phyloP scores from a whole-genome alignment of 2,329 filamentous ascomycete species.

The Emericellopsis atlantica region DNA sequence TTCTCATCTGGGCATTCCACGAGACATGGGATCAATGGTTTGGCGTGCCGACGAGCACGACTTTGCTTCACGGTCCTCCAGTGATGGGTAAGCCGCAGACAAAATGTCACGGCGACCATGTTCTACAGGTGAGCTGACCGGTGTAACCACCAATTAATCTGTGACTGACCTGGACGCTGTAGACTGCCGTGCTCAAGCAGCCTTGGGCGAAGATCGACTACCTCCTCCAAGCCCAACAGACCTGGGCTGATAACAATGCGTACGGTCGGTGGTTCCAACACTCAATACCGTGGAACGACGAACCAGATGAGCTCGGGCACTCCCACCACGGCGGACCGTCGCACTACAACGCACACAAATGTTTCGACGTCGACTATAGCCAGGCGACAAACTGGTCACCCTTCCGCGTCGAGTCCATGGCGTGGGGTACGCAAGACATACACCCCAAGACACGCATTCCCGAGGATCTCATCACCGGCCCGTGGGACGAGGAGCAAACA shows the following conservation, averaged over 20 bases:
- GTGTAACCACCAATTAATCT: constrained; percentile 3
- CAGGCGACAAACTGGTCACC: constrained; percentile 11
- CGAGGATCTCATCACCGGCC: constrained; percentile 23
- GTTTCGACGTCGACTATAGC: constrained; percentile 23
- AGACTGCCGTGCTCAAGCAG: constrained; percentile 30
- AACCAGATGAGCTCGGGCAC: constrained; percentile 4
- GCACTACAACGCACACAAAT: constrained; percentile 18
- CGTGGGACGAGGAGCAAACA: constrained; percentile 24
- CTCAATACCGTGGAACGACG: constrained; percentile 9
- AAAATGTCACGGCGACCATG: constrained; percentile 19
- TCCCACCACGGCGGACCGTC: constrained; percentile 9
- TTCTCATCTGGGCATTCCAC: constrained; percentile 22
- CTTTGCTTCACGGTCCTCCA: constrained; percentile 6
- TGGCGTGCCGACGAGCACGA: constrained; percentile 11
- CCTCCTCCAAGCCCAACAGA: constrained; percentile 32
- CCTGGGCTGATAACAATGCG: constrained; percentile 28
- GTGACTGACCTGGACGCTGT: constrained; percentile 1
- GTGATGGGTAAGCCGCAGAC: constrained; percentile 3
- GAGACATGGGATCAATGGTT: constrained; percentile 25
- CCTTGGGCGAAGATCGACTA: constrained; percentile 31
- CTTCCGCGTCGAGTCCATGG: constrained; percentile 6
- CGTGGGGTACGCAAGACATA: constrained; percentile 19
- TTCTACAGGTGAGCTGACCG: constrained; percentile 22
- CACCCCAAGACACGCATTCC: constrained; percentile 26
- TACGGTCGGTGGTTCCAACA: constrained; percentile 20